Base-by-base conservation (phyloP, 2,329 filamentous ascomycete species). In the Pseudopithomyces maydicus region DNA sequence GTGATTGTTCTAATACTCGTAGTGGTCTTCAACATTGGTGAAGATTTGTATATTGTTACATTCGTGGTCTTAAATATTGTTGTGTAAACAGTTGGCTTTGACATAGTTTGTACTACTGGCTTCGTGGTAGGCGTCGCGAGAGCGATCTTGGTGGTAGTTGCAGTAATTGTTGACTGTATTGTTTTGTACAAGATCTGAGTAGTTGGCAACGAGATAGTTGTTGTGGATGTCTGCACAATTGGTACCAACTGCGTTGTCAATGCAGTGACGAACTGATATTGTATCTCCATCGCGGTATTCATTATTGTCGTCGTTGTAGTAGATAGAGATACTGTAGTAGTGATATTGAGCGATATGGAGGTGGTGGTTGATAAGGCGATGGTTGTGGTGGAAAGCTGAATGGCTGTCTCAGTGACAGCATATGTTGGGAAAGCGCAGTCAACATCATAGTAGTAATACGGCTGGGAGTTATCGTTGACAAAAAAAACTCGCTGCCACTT, bases 401-500 rank as follows among this genome's bases (percentile, higher is more conserved):
- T 54, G 1, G 19, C 19, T 7, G 46, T 53, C 23, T 35, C 32
- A 6, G 51, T 44, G 10, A 44, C 38, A n/a, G 53, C 56, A 33
- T 55, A 67, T 0, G 54, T 15, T 6, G 61, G 64, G 17, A 67
- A 62, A 1, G 41, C 42, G 44, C 61, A 67, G 35, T 52, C 56
- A 23, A 65, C 54, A 38, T 67, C 59, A 46, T 67, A 67, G 45
- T 64, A 67, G 29, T 55, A 65, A 52, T 65, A 65, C 14, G 59
- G 55, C 19, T 57, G 48, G 0, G 52, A 50, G 11, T n/a, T 36
- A 20, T 67, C 61, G 6, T 38, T 42, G 22, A 59, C 59, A 26
- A 65, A 52, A 29, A 55, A 59, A 19, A 52, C 57, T 62, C 57
- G 15, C 64, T 67, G 17, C 4, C 11, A 23, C 17, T 6, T 2